Evolutionary conservation across 2,329 filamentous ascomycete species (phyloP), one percentile per base, ranked within the genome.

Genomic region (Xylariaceae sp.): DNA sequence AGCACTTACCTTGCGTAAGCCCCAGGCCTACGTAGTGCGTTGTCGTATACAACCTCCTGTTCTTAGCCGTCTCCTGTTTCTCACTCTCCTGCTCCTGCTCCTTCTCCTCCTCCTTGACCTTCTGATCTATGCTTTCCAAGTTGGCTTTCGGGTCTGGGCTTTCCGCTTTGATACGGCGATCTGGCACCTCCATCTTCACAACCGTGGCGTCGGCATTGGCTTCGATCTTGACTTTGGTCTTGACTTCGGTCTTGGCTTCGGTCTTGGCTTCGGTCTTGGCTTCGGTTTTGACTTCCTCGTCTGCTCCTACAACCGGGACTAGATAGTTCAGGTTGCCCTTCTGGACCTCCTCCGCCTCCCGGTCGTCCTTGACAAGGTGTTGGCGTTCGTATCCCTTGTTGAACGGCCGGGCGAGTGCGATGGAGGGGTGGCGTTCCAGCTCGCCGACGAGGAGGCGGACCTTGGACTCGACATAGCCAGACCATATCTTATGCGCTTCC

Each of bases 11-110:
- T 69, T 82, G 76, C 26, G 74, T 73, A 39, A 96, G 66, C 53
- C 90, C 84, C 33, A 97, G 72, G 24, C 92, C 92, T 56, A 98
- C 88, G 59, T 97, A 98, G 61, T 89, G 90, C 1, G 89, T 96
- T 16, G 88, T 88, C 0, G 90, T 97, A 59, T 86, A 94, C 18
- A 97, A 68, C 40, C 71, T 68, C 30, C 61, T 50, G 29, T 55
- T 50, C 21, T 48, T n/a, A n/a, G n/a, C n/a, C n/a, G n/a, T n/a
- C n/a, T n/a, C n/a, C n/a, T n/a, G n/a, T n/a, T n/a, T n/a, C n/a
- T n/a, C n/a, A n/a, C n/a, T n/a, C n/a, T n/a, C n/a, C n/a, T n/a
- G n/a, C n/a, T n/a, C 36, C 6, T 46, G 38, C 11, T 52, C 43
- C 6, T 51, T 32, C 24, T 57, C 52, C 29, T 58, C 56, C 12